A percentile compares a stretch with the other conserved stretches of the same genome.
Evolutionary conservation across 257 asterid genomes (phyloP).

Genomic region (Apocynum venetum): DNA sequence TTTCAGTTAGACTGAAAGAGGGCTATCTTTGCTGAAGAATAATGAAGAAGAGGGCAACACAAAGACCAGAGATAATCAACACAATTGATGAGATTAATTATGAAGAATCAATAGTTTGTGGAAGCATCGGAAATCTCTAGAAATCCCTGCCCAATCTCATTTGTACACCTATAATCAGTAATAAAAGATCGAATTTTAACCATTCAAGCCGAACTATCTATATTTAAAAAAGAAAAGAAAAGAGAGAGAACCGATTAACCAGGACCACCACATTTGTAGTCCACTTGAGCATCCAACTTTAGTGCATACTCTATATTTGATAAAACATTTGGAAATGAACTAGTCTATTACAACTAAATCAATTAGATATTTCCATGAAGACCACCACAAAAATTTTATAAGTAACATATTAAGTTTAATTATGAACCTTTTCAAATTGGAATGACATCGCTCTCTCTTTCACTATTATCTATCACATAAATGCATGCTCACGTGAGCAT

Average conservation of each 20-base stretch:
- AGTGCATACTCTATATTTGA: background rate
- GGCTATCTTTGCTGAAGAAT: background rate
- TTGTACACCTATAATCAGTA: background rate
- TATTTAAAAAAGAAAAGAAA: background rate
- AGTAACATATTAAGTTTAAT: too few species aligned
- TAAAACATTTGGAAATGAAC: background rate
- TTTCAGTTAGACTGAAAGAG: background rate
- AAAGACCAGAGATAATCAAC: background rate
- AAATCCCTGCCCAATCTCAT: background rate
- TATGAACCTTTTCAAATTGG: background rate
- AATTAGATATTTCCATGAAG: background rate
- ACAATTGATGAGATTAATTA: background rate
- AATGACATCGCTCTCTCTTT: background rate
- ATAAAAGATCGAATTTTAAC: background rate
- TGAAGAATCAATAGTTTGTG: background rate
- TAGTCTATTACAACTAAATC: background rate
- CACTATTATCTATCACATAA: background rate
- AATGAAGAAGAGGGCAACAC: background rate
- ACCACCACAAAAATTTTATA: background rate
- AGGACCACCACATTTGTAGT: background rate
- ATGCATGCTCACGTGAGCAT: background rate
- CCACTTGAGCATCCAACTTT: background rate
- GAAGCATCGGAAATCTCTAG: background rate
- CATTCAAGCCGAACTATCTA: background rate
- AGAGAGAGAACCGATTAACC: background rate